Evolutionary conservation across 1,284 basidiomycete species (phyloP), one percentile per base, ranked within the genome.

Genomic region (Fomitopsis palustris): DNA sequence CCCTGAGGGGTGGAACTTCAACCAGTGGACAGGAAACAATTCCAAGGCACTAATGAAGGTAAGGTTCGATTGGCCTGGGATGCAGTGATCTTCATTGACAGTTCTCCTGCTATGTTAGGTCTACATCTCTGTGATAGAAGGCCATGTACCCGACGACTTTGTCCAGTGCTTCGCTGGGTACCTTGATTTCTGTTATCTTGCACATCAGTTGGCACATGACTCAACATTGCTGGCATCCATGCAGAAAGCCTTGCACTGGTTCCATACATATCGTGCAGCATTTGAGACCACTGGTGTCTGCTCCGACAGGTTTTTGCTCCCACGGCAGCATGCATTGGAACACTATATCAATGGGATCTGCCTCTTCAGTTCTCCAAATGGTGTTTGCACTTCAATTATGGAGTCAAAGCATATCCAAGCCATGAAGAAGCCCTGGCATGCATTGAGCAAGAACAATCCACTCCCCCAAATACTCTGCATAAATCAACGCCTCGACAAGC

Each of bases 41-140:
- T 66, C 62, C 0, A 65, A 65, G 31, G 65, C 60, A 0, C 17
- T 66, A 4, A 69, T 69, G 66, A 69, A 69, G 64, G 67, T 64
- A 27, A 27, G 39, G 3, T 12, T 17, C 45, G 16, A 5, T 17
- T 41, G n/a, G 4, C 23, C 31, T 23, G 14, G n/a, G 7, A n/a
- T 6, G 52, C 19, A 23, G 38, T 31, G 6, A n/a, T n/a, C n/a
- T 9, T 17, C 9, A 19, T 9, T 38, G 27, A 19, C 27, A 47
- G 62, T n/a, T n/a, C n/a, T 7, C n/a, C 41, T 25, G 14, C 38
- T 8, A 51, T 43, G 52, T 43, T 17, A 64, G 67, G 62, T 65
- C 0, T 66, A 61, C 35, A 21, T 70, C 0, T 61, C 62, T 12
- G 65, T 64, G 0, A 64, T 70, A 3, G 55, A 16, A n/a, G n/a